Base-by-base conservation (phyloP, 2,329 filamentous ascomycete species). In the Hirsutella rhossiliensis region DNA sequence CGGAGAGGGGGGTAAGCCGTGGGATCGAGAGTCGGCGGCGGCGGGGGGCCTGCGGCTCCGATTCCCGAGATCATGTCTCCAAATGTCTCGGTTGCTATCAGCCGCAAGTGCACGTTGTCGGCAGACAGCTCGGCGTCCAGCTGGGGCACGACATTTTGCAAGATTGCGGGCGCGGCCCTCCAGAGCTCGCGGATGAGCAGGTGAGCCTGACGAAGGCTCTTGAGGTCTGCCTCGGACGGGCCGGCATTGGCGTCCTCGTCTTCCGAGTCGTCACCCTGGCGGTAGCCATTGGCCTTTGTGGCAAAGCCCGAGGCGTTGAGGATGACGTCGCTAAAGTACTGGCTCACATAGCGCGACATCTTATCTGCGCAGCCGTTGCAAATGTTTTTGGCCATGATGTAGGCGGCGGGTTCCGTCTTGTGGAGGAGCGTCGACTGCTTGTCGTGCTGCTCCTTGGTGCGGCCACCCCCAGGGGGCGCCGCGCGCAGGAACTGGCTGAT, bases 271-370 rank as follows among this genome's bases (percentile, higher is more conserved):
- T 78, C 78, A 17, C 72, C 69, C 34, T 73, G 74, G 47, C 74
- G 75, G 44, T 72, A 68, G 5, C 75, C 76, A 49, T 79, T 82
- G 43, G 68, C 50, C 52, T 74, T 71, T 11, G 68, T 67, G 18
- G 68, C 69, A 39, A 77, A 72, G 12, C 69, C 77, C 32, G 81
- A 88, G 4, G 88, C 85, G 57, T 96, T 88, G 48, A 97, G 80
- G 46, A 98, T 94, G 42, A 97, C 88, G 45, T 94, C 88, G 63
- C 88, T 94, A 61, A 98, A 98, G 62, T 97, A 98, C 57, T 94
- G 88, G 52, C 87, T 90, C 45, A 97, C 83, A 52, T 94, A 87
- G 48, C 88, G 83, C 1, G 87, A 83, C 90, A 98, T 96, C 63
- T 94, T 94, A 53, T 96, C 90, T 1, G 86, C 80, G 53, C 82